These are phyloP conservation scores for Coemansia sp. DNA, from an alignment of 371 early-diverging fungal species.

Conservation along the genomic window DNA sequence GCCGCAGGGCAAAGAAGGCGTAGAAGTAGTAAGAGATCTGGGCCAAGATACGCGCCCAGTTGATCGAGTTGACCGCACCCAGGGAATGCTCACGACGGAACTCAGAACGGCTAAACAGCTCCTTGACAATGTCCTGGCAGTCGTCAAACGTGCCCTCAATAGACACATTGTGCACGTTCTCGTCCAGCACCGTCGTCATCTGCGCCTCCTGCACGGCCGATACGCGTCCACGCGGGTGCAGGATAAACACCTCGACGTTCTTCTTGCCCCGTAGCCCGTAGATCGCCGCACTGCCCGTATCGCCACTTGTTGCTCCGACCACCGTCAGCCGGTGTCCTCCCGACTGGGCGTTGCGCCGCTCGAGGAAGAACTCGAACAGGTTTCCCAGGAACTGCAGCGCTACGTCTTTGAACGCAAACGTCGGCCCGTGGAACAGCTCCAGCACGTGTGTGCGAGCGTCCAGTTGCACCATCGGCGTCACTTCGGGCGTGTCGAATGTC, in stretches of 20 bases:
- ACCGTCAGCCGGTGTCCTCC: constrained; percentile 76
- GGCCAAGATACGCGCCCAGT: constrained; percentile 96
- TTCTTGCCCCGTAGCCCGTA: constrained; percentile 93
- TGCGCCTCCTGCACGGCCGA: constrained; percentile 95
- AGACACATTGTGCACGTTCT: constrained; percentile 90
- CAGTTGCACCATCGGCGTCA: constrained; percentile 80
- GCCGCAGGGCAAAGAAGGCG: constrained; percentile 76
- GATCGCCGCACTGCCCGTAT: constrained; percentile 98
- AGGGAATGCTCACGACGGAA: constrained; percentile 78
- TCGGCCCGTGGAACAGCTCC: constrained; percentile 97
- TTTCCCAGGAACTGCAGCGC: constrained; percentile 96
- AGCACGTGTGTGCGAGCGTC: constrained; percentile 64
- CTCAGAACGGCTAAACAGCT: constrained; percentile 74
- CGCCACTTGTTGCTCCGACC: constrained; percentile 96
- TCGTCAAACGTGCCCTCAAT: constrained; percentile 95
- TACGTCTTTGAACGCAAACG: constrained; percentile 98
- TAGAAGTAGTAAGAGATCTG: constrained; percentile 96
- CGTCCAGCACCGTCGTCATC: constrained; percentile 94
- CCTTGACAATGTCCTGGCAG: constrained; percentile 95
- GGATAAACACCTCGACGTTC: constrained; percentile 88
- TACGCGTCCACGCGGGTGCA: constrained; percentile 89
- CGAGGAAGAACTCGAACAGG: constrained; percentile 94
- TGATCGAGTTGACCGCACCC: constrained; percentile 98
- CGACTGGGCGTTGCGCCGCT: constrained; percentile 66
- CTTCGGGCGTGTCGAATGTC: constrained; percentile 74